Conservation (phyloP, 768 basidiomycete species). For the Pisolithus sp. region DNA sequence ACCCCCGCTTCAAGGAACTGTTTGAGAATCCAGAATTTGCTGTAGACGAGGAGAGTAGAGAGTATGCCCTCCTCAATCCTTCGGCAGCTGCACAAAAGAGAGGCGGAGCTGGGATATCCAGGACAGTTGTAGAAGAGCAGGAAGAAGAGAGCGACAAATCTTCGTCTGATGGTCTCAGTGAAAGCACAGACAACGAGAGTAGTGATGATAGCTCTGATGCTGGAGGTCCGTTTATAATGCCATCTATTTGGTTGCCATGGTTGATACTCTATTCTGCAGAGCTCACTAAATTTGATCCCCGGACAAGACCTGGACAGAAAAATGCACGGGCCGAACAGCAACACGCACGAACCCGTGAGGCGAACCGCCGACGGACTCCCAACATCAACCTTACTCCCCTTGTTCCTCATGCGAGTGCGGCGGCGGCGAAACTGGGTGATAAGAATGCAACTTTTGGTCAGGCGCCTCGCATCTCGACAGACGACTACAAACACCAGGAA, state of each 20-base stretch:
- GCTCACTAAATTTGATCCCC: constrained; percentile 52
- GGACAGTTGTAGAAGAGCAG: constrained; percentile 84
- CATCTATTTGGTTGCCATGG: constrained; percentile 7
- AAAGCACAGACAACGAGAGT: constrained; percentile 38
- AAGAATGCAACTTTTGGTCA: constrained; percentile 66
- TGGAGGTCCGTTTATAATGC: constrained; percentile 36
- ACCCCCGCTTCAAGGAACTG: constrained; percentile 84
- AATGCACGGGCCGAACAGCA: constrained; percentile 43
- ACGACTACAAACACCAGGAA: constrained; percentile 9
- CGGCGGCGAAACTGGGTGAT: constrained; percentile 29
- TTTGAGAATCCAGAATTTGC: constrained; percentile 90
- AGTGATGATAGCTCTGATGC: constrained; percentile 50
- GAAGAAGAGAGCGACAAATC: constrained; percentile 77
- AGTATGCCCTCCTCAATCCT: constrained; percentile 91
- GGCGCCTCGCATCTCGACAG: constrained; percentile 39
- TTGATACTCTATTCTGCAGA: constrained; percentile 29
- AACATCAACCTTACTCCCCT: constrained; percentile 65
- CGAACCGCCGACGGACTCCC: constrained; percentile 34
- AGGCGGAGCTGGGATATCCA: constrained; percentile 28
- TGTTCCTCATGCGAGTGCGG: constrained; percentile 35
- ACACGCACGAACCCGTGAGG: constrained; percentile 35
- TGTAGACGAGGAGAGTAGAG: constrained; percentile 82
- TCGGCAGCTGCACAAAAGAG: constrained; percentile 60
- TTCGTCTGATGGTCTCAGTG: constrained; percentile 52
- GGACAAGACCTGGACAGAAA: constrained; percentile 42